Evolutionary conservation across 352 stramenopile species (phyloP).

Genomic region (Phytophthora vignae): DNA sequence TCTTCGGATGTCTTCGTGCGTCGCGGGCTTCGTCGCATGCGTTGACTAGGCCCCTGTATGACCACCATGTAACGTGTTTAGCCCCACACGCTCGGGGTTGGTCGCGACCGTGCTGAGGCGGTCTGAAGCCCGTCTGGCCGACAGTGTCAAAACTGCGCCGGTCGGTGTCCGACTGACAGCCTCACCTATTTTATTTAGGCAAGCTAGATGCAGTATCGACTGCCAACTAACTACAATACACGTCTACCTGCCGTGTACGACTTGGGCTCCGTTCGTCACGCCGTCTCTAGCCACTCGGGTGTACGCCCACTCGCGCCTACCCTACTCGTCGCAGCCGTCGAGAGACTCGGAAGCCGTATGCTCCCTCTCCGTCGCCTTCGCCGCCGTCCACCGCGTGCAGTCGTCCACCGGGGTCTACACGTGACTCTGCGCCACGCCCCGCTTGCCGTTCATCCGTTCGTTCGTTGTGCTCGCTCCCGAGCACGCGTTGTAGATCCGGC

Average conservation of each 20-base stretch:
- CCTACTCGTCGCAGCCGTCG: slow-evolving; percentile 1
- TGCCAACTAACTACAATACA: not conserved
- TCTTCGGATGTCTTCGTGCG: no score
- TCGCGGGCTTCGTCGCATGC: no score
- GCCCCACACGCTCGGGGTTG: slow-evolving; percentile 1
- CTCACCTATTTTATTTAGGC: not conserved
- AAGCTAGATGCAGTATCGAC: not conserved
- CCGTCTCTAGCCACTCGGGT: not conserved
- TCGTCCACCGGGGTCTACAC: not conserved
- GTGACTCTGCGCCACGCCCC: no score
- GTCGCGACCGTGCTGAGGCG: not conserved
- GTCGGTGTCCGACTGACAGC: not conserved
- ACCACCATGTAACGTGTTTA: not conserved
- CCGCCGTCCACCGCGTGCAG: not conserved
- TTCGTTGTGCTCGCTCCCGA: no score
- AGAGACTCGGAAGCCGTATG: not conserved
- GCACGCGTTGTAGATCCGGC: no score
- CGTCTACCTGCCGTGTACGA: not conserved
- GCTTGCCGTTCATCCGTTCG: no score
- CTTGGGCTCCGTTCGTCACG: not conserved
- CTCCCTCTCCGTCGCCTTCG: not conserved
- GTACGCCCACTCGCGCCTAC: slow-evolving; percentile 1
- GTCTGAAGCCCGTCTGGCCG: slow-evolving; percentile 1
- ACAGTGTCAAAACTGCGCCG: not conserved
- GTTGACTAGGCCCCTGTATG: no score